Evolutionary conservation across 441 rosid species (phyloP).

Genomic region (Dalechampia spathulata): DNA sequence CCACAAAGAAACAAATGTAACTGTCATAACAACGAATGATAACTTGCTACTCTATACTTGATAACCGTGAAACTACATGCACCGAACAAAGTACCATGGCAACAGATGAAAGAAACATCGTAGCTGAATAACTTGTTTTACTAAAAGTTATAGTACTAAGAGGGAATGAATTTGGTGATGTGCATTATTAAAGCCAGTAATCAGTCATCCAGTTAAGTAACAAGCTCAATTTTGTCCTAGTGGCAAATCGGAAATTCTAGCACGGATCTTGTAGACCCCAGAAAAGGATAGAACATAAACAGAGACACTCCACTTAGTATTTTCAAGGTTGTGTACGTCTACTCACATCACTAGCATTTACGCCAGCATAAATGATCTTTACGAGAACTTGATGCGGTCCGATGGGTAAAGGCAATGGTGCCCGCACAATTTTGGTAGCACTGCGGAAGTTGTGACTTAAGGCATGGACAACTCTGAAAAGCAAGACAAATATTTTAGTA

Average conservation of each 20-base stretch:
- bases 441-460: constrained; percentile 80
- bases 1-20: not conserved
- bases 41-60: not conserved
- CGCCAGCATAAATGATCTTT: constrained; percentile 89
- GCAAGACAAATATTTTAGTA: constrained; percentile 15
- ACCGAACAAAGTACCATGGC: not conserved
- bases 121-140: not conserved
- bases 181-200: not conserved
- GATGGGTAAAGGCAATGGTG: constrained; percentile 53
- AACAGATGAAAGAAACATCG: not conserved
- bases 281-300: not conserved
- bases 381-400: constrained; percentile 67
- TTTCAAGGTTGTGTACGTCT: constrained; percentile 16
- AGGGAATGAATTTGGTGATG: not conserved
- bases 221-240: too few species aligned
- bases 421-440: constrained; percentile 58
- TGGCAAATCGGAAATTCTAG: constrained; percentile 1
- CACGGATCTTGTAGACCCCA: not conserved
- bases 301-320: constrained; percentile 4
- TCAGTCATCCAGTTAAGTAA: not conserved
- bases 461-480: constrained; percentile 80
- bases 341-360: constrained; percentile 99
- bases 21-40: not conserved
- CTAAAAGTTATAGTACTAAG: not conserved
- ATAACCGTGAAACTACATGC: not conserved